Base-by-base conservation (phyloP, 129 eudicot genomes). In the Arctium lappa region DNA sequence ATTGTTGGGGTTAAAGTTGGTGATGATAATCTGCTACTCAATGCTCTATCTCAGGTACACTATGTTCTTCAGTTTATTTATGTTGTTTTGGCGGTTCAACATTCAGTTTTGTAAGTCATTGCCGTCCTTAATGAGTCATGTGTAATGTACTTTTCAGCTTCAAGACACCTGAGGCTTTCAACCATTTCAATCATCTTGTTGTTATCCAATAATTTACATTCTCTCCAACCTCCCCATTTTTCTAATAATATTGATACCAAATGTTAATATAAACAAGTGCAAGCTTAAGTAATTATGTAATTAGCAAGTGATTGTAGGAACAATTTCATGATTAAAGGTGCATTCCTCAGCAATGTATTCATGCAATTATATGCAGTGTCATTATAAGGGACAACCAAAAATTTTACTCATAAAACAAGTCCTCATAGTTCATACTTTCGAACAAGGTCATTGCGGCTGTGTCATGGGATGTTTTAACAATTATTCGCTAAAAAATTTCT, bases 1-100 rank as follows among this genome's bases (percentile, higher is more conserved):
- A 75, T 91, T 80, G 73, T 83, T 73, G 90, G 89, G 72, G 76
- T 86, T 79, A 82, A 87, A 63, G 69, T 76, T 76, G 86, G 76
- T 27, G 87, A 89, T 22, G 27, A 22, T 22, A 22, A 22, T 22
- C 27, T 22, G 27, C 27, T 22, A 22, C 27, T 22, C 27, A 22
- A 22, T 22, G 27, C 27, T 22, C 27, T 22, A 22, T 22, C 27
- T 22, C 27, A 22, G 27, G 27, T 22, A 22, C 27, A 22, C 27
- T 44, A 44, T 44, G 50, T 44, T 9, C 50, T 44, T 44, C 12
- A 44, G 12, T 44, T 44, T 44, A 44, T 44, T 44, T 44, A 8
- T 44, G 13, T 44, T 9, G 12, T 44, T 44, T 39, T 44, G 50
- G 12, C 12, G 13, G 50, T 44, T 44, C 50, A 44, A 44, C 50